Evolutionary conservation across 352 stramenopile genomes (phyloP).

Genomic region (Blastocystis sp.): DNA sequence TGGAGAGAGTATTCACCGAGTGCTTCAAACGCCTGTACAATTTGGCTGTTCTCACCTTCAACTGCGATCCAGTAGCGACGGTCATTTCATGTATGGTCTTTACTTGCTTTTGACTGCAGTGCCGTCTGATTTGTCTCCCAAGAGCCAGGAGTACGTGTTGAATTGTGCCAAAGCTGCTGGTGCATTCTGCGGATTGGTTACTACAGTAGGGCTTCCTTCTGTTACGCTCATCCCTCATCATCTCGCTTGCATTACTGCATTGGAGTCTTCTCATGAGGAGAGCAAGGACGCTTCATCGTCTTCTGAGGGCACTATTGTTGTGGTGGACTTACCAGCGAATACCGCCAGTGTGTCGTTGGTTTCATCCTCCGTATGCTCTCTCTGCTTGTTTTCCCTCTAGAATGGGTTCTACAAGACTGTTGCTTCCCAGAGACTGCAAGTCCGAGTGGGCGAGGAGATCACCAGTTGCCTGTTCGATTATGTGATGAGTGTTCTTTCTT

Average conservation of each 20-base stretch:
- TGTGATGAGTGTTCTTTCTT: background rate
- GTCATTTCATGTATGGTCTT: background rate
- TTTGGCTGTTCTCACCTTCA: background rate
- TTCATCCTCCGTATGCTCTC: too few species aligned
- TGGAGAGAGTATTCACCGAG: slow-evolving; percentile 16
- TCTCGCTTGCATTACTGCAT: too few species aligned
- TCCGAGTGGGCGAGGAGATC: background rate
- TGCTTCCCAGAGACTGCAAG: background rate
- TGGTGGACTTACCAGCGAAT: slow-evolving; percentile 1
- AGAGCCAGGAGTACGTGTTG: background rate
- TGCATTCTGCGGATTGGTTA: background rate
- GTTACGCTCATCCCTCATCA: too few species aligned
- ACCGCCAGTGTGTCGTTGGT: background rate
- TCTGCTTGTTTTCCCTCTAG: background rate
- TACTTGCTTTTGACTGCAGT: background rate
- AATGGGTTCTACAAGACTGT: background rate
- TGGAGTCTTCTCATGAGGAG: too few species aligned
- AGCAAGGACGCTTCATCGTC: background rate
- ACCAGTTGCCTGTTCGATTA: background rate
- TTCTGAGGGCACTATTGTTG: background rate
- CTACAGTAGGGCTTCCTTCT: too few species aligned
- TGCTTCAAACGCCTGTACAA: slow-evolving; percentile 11
- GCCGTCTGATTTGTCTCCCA: background rate
- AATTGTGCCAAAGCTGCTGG: background rate
- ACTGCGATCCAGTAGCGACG: background rate